Evolutionary conservation across 257 asterid species (phyloP), one percentile per base, ranked within the genome.

Genomic region (Lycium ferocissimum): DNA sequence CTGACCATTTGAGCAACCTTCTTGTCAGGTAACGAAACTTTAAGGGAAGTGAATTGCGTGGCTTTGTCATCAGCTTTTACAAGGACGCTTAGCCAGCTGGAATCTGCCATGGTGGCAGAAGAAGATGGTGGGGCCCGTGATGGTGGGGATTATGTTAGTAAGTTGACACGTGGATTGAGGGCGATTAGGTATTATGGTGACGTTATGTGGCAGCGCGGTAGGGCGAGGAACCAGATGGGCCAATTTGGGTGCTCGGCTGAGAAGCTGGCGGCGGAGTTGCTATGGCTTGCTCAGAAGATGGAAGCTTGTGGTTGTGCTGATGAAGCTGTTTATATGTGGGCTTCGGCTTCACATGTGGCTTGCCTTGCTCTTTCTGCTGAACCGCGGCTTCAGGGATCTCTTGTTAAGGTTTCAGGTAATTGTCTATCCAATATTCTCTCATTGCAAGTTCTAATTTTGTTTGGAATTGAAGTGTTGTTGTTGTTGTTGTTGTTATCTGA

Each of bases 251-350:
- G 88, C 73, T 96, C 98, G 86, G 96, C 95, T 45, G 96, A 92
- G 91, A 96, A 94, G 89, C 89, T 92, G 88, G 98, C 96, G 4
- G 98, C 99, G 26, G 99, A 96, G 89, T 83, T 93, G 85, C 89
- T 96, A 26, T 96, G 99, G 99, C 70, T 96, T 91, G 94, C 90
- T 45, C 88, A 90, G 94, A 96, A 94, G 88, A 92, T 94, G 98
- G 89, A 89, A 67, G 91, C 91, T 35, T 96, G 94, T 66, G 98
- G 97, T 40, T 94, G 97, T 73, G 93, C 82, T 1, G 94, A 88
- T 12, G 98, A 93, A 83, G 98, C 98, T 53, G 91, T 94, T 78
- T 83, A 85, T 40, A 92, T 80, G 89, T 96, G 99, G 99, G 95
- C 97, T 37, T 80, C 92, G 75, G 95, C 94, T 70, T 84, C 91